These are phyloP conservation scores for Aspergillus aculeatus DNA, from an alignment of 2,329 filamentous ascomycete genomes.

Conservation along the genomic window DNA sequence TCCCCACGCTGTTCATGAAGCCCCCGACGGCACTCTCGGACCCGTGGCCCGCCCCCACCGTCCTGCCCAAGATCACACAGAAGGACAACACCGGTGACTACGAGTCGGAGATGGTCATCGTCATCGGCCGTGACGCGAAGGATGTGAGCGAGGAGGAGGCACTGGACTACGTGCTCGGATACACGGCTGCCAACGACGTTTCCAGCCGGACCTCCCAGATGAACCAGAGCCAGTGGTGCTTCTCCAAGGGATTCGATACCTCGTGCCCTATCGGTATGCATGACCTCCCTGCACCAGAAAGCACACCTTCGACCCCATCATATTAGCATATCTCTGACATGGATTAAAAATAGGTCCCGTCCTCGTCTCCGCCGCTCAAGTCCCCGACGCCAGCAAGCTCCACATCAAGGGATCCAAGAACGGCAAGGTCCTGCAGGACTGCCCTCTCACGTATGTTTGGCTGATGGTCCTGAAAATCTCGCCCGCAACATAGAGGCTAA, in stretches of 20 bases:
- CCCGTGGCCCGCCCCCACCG: slow-evolving; percentile 52
- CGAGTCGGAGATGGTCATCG: slow-evolving; percentile 59
- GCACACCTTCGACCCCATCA: too few relatives aligned
- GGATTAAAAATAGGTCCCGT: slow-evolving; percentile 42
- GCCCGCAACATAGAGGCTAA: slow-evolving; percentile 10
- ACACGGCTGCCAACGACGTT: slow-evolving; percentile 64
- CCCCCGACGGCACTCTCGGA: slow-evolving; percentile 55
- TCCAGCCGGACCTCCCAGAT: slow-evolving; percentile 59
- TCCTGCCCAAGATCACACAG: slow-evolving; percentile 56
- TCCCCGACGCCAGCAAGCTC: slow-evolving; percentile 35
- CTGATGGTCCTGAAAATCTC: neutral
- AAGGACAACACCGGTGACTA: slow-evolving; percentile 57
- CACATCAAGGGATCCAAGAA: slow-evolving; percentile 46
- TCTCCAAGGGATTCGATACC: slow-evolving; percentile 60
- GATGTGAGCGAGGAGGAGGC: slow-evolving; percentile 59
- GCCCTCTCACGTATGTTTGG: slow-evolving; percentile 40
- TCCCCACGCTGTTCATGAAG: slow-evolving; percentile 61
- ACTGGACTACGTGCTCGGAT: slow-evolving; percentile 61
- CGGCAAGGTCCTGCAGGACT: slow-evolving; percentile 53
- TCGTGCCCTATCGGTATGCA: slow-evolving; percentile 52
- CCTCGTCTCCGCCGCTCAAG: slow-evolving; percentile 44
- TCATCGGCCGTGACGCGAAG: slow-evolving; percentile 54
- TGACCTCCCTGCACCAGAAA: too few relatives aligned
- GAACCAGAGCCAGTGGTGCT: slow-evolving; percentile 56
- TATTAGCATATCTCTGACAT: neutral